phyloP scores from a whole-genome alignment of 208 protist genomes.

The Acanthamoeba royreba region DNA sequence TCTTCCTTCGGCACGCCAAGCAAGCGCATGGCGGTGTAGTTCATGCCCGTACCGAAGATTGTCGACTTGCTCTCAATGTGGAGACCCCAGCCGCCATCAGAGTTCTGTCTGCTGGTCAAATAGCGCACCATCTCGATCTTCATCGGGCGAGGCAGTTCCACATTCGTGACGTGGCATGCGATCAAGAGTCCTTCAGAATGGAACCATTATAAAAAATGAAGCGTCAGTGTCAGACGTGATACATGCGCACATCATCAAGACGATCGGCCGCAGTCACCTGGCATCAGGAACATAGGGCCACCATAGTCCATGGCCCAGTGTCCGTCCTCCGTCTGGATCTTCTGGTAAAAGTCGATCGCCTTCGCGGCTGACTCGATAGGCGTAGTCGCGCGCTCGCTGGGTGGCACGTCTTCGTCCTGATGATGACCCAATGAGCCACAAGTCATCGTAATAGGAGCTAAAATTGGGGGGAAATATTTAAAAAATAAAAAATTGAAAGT shows the following conservation, averaged over 20 bases:
- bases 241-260: no score
- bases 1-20: constrained; percentile 88
- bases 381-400: not conserved
- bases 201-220: no score
- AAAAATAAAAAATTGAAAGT: no score
- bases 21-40: constrained; percentile 92
- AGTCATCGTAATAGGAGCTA: no score
- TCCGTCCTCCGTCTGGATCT: constrained; percentile 81
- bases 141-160: constrained; percentile 60
- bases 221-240: not conserved
- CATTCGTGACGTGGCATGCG: constrained; percentile 84
- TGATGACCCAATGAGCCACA: not conserved
- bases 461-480: no score
- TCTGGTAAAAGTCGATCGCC: constrained; percentile 47
- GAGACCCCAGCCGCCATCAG: constrained; percentile 94
- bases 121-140: constrained; percentile 91
- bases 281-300: constrained; percentile 92
- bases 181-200: constrained; percentile 91
- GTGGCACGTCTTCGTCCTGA: not conserved
- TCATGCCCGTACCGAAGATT: constrained; percentile 94
- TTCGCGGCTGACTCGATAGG: not conserved
- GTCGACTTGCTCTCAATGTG: constrained; percentile 94
- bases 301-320: constrained; percentile 98
- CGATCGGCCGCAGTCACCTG: constrained; percentile 38
- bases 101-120: constrained; percentile 90